These are phyloP conservation scores for Flammula alnicola DNA, from an alignment of 1,284 basidiomycete species.

Conservation along the genomic window DNA sequence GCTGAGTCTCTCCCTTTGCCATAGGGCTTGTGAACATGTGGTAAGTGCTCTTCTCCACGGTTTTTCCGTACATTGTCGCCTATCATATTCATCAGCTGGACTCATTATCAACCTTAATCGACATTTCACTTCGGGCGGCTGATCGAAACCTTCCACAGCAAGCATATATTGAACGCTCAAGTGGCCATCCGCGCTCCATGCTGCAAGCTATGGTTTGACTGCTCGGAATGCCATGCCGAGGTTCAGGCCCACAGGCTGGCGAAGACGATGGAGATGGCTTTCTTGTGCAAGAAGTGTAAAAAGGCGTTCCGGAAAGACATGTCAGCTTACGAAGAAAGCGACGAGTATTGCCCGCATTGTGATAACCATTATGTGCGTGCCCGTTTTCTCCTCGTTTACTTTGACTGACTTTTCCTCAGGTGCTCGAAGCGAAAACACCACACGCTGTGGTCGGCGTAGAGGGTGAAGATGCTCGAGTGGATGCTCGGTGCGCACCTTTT, in stretches of 20 bases:
- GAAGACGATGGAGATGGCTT: slow-evolving; percentile 89
- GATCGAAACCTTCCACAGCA: slow-evolving; percentile 52
- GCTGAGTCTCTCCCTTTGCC: neutral
- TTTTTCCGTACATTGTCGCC: slow-evolving; percentile 12
- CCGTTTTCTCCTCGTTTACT: neutral
- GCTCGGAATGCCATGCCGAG: slow-evolving; percentile 93
- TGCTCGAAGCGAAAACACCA: slow-evolving; percentile 92
- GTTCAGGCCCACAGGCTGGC: slow-evolving; percentile 73
- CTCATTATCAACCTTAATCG: slow-evolving; percentile 9
- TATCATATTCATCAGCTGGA: slow-evolving; percentile 22
- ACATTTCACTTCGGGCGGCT: slow-evolving; percentile 16
- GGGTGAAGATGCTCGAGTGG: slow-evolving; percentile 88
- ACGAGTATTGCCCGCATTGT: slow-evolving; percentile 98
- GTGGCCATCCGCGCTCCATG: slow-evolving; percentile 93
- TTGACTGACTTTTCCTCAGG: slow-evolving; percentile 51
- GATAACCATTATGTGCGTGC: slow-evolving; percentile 92
- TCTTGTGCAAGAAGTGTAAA: slow-evolving; percentile 98
- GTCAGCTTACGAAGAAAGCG: slow-evolving; percentile 88
- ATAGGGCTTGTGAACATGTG: slow-evolving; percentile 17
- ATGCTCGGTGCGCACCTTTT: slow-evolving; percentile 68
- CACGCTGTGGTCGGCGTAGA: slow-evolving; percentile 86
- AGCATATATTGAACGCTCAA: slow-evolving; percentile 93
- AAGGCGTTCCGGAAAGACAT: slow-evolving; percentile 98
- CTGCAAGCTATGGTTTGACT: slow-evolving; percentile 96
- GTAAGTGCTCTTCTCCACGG: slow-evolving; percentile 15